Evolutionary conservation across 495 filamentous ascomycete genomes (phyloP).

Genomic region (Wilcoxina mikolae): DNA sequence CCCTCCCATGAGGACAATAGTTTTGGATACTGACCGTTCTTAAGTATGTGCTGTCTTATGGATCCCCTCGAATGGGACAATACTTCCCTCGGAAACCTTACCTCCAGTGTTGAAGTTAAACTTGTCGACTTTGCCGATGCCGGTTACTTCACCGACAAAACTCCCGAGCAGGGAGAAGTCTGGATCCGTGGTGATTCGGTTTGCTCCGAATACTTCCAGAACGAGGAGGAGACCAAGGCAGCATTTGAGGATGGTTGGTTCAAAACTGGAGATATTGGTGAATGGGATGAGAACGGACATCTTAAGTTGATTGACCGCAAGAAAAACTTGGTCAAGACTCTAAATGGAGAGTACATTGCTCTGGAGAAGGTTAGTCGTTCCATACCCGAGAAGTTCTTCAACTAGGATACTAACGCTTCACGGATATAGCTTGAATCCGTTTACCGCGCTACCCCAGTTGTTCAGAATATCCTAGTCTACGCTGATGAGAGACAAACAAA

Average conservation of each 20-base stretch:
- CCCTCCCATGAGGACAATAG: too few relatives aligned
- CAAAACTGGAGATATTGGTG: conserved; percentile 88
- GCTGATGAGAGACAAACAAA: conserved; percentile 66
- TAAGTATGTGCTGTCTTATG: conserved; percentile 69
- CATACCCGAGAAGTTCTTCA: not conserved
- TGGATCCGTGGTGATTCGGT: conserved; percentile 76
- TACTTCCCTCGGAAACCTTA: conserved; percentile 61
- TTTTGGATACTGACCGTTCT: conserved; percentile 11
- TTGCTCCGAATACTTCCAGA: conserved; percentile 58
- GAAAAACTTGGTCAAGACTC: conserved; percentile 96
- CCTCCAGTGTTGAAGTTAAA: conserved; percentile 76
- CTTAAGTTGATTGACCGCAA: conserved; percentile 87
- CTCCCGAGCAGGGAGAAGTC: conserved; percentile 78
- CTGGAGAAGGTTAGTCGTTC: conserved; percentile 56
- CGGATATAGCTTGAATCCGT: conserved; percentile 62
- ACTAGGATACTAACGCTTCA: not conserved
- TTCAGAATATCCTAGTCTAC: conserved; percentile 91
- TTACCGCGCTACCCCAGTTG: conserved; percentile 71
- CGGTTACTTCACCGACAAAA: conserved; percentile 74
- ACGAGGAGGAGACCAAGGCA: conserved; percentile 69
- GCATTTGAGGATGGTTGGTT: conserved; percentile 77
- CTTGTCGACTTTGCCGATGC: conserved; percentile 91
- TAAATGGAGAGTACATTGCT: conserved; percentile 94
- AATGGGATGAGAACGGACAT: conserved; percentile 70
- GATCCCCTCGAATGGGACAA: conserved; percentile 84